phyloP scores from a whole-genome alignment of 306 rosid species.

The Rosa chinensis region DNA sequence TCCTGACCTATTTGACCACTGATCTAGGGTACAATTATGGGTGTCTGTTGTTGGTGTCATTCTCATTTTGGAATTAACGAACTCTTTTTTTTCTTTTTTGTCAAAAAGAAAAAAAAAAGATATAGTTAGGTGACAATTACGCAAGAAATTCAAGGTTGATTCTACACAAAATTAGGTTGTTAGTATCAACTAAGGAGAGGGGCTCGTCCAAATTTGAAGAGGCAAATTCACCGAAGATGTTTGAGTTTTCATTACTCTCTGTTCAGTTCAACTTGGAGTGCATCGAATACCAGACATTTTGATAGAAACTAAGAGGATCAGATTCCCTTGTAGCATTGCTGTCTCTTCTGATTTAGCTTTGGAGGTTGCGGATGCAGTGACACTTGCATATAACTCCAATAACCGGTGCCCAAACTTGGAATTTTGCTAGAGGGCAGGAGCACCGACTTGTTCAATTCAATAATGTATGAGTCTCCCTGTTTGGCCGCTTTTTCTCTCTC shows the following conservation, averaged over 20 bases:
- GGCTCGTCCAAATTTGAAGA: background rate
- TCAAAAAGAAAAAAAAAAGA: too few relatives aligned
- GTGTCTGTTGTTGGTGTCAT: too few relatives aligned
- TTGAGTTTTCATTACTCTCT: background rate
- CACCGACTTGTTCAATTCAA: background rate
- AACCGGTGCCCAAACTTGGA: background rate
- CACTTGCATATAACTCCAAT: background rate
- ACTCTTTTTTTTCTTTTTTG: too few relatives aligned
- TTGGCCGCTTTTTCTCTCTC: conserved; percentile 4
- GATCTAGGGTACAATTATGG: too few relatives aligned
- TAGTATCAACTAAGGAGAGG: too few relatives aligned
- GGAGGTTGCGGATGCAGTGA: background rate
- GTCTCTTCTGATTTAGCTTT: background rate
- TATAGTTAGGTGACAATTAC: too few relatives aligned
- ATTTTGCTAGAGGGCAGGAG: background rate
- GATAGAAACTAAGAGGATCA: background rate
- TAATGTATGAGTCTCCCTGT: background rate
- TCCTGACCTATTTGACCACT: too few relatives aligned
- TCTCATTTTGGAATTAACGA: too few relatives aligned
- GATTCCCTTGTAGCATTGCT: background rate
- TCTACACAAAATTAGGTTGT: too few relatives aligned
- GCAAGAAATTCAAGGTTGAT: too few relatives aligned
- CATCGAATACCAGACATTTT: background rate
- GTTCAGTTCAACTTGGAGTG: background rate
- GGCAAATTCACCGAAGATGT: background rate